phyloP scores from a whole-genome alignment of 768 basidiomycete species.

The Leccinum subgranulosum region DNA sequence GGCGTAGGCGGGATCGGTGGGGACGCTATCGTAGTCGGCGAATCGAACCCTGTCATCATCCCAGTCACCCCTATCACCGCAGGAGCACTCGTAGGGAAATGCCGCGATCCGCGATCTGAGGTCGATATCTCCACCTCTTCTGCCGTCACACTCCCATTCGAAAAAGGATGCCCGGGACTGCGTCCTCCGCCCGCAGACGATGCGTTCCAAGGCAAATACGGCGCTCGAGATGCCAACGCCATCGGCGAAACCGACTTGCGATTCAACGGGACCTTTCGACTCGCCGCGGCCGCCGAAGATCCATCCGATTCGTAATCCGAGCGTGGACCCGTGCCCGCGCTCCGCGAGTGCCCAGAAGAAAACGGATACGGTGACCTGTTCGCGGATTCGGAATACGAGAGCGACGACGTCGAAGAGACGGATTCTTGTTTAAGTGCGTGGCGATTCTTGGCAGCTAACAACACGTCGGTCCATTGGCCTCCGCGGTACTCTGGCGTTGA shows the following conservation, averaged over 20 bases:
- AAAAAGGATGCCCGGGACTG: constrained; percentile 9
- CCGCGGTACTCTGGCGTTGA: constrained; percentile 32
- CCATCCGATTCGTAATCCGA: constrained; percentile 61
- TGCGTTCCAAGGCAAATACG: constrained; percentile 32
- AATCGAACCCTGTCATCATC: constrained; percentile 30
- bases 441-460: constrained; percentile 33
- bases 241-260: constrained; percentile 70
- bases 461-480: constrained; percentile 50
- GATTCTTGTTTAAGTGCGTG: constrained; percentile 49
- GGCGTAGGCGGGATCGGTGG: constrained; percentile 41
- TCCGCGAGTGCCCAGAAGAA: constrained; percentile 8
- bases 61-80: neutral
- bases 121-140: constrained; percentile 22
- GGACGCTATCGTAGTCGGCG: constrained; percentile 37
- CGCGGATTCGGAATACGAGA: constrained; percentile 54
- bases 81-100: neutral
- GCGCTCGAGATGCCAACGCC: constrained; percentile 50
- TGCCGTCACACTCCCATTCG: constrained; percentile 14
- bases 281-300: constrained; percentile 23
- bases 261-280: constrained; percentile 62
- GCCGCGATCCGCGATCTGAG: constrained; percentile 31
- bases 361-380: constrained; percentile 29
- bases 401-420: constrained; percentile 61
- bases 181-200: constrained; percentile 42
- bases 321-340: constrained; percentile 26